Base-by-base conservation (phyloP, 306 rosid species). In the Glycine tomentella region DNA sequence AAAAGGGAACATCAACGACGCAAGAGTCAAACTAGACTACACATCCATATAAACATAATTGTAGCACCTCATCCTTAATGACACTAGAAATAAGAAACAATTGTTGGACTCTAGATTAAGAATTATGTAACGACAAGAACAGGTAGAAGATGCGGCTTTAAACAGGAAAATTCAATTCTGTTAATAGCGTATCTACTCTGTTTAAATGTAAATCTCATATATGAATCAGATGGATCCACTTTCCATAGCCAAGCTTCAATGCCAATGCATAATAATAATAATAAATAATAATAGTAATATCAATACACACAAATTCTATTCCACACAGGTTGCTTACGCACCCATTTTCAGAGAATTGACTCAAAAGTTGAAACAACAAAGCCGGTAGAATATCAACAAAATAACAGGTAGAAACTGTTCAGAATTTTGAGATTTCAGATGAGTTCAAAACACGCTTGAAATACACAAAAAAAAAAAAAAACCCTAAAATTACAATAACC, bases 11-110 rank as follows among this genome's bases (percentile, higher is more conserved):
- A 79, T 56, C 31, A 25, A 25, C 6, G 13, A 40, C 44, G 5
- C 44, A 40, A 40, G 44, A 25, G 31, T 25, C 31, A 69, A 42
- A 14, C 25, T 66, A 55, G 12, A 16, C 17, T 6, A 69, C 77
- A 48, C 14, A 16, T 17, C 34, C 45, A 42, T 20, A 79, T 57
- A 10, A 44, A 49, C 56, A 15, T 36, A 20, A 80, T 36, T 25
- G 10, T 20, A 67, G 56, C 53, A 36, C 33, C 63, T 58, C 77
- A 49, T 59, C 33, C 16, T 6, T 57, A 70, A 8, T 31, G 52
- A 58, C 44, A 58, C 72, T 33, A 38, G 25, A 64, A 64, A 36
- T 38, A 15, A 34, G 77, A 72, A 71, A 58, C 63, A 61, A 80
- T 13, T 11, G 34, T 63, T 61, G 12, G 9, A 63, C 20, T 62